phyloP scores from a whole-genome alignment of 495 filamentous ascomycete genomes.

The Lichina pygmaea region DNA sequence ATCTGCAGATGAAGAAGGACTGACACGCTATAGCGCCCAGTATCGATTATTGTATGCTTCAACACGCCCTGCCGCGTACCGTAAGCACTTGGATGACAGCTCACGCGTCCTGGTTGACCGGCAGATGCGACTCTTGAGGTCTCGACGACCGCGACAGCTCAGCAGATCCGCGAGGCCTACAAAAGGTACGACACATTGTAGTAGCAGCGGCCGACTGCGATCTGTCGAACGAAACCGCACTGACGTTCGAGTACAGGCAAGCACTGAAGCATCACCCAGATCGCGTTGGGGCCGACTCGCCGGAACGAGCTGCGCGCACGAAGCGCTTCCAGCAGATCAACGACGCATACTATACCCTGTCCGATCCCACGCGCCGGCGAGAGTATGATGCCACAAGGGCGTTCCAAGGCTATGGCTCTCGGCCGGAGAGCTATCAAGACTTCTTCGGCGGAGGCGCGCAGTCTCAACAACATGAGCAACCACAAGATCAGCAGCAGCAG shows the following conservation, averaged over 20 bases:
- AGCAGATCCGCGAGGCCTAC: conserved; percentile 84
- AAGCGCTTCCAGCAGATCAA: conserved; percentile 87
- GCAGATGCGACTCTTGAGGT: conserved; percentile 47
- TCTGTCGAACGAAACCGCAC: not conserved
- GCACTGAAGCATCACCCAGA: conserved; percentile 90
- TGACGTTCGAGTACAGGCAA: conserved; percentile 25
- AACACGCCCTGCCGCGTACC: too few species aligned
- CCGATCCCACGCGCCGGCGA: conserved; percentile 47
- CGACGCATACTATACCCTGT: conserved; percentile 93
- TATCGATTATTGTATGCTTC: too few species aligned
- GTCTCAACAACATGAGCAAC: not conserved
- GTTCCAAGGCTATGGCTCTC: conserved; percentile 10
- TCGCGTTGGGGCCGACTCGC: conserved; percentile 59
- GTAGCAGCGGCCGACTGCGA: not conserved
- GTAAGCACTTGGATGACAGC: too few species aligned
- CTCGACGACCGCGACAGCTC: conserved; percentile 39
- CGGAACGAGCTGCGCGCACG: conserved; percentile 60
- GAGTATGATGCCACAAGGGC: conserved; percentile 62
- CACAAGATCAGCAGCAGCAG: not conserved
- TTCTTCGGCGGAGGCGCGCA: conserved; percentile 7
- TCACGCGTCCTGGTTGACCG: not conserved
- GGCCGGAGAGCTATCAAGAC: not conserved
- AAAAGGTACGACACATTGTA: conserved; percentile 31
- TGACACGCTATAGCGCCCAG: too few species aligned
- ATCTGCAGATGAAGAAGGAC: too few species aligned